Evolutionary conservation across 2,329 filamentous ascomycete genomes (phyloP).

Genomic region (Penicillium occitanis): DNA sequence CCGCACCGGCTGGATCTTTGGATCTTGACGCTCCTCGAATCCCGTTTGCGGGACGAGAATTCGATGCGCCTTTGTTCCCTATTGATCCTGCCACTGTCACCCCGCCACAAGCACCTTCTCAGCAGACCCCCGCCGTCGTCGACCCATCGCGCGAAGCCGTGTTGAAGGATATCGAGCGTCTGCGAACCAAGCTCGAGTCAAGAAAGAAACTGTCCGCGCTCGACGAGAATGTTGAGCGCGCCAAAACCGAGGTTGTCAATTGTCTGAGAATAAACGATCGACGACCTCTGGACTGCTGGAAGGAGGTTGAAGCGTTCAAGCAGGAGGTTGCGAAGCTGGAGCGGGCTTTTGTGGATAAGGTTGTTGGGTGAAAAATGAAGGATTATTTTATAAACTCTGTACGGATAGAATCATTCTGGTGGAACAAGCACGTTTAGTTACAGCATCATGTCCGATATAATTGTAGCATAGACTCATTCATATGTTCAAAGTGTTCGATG

Average conservation of each 20-base stretch:
- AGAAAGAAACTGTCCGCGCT: conserved; percentile 62
- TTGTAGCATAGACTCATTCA: conserved; percentile 21
- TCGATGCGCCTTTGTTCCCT: conserved; percentile 23
- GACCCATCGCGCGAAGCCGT: conserved; percentile 55
- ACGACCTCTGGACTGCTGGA: conserved; percentile 89
- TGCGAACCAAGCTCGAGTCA: conserved; percentile 60
- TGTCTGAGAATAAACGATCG: conserved; percentile 84
- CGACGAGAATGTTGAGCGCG: conserved; percentile 70
- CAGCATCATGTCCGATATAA: conserved; percentile 11
- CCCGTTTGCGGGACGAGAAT: conserved; percentile 43
- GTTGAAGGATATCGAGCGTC: conserved; percentile 57
- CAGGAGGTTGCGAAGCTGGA: conserved; percentile 83
- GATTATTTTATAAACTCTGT: conserved; percentile 4
- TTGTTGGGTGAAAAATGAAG: conserved; percentile 46
- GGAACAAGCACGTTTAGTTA: conserved; percentile 12
- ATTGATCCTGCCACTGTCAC: conserved; percentile 23
- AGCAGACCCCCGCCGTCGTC: conserved; percentile 23
- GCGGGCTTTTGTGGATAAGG: conserved; percentile 81
- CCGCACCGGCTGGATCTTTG: conserved; percentile 32
- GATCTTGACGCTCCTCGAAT: conserved; percentile 45
- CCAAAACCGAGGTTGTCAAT: conserved; percentile 71
- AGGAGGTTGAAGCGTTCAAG: conserved; percentile 89
- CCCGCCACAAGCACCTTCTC: conserved; percentile 22
- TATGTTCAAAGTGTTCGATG: neutral
- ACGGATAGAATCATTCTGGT: conserved; percentile 7